Evolutionary conservation across 75 land plant genomes (phyloP).

Genomic region (Pinus albicaulis): DNA sequence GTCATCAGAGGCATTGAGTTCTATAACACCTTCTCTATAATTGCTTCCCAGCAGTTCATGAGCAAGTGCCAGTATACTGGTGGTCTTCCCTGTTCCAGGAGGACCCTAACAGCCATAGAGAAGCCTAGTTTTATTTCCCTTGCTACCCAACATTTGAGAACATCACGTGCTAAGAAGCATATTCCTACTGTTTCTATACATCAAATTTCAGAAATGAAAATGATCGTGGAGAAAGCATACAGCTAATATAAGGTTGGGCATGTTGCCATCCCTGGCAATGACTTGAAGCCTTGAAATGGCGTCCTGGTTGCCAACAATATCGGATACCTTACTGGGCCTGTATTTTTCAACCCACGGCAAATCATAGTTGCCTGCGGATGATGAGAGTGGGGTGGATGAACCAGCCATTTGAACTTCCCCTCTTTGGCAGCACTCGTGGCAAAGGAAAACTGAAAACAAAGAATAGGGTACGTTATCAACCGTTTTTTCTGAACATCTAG

Average conservation of each 20-base stretch:
- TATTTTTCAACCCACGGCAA: slow-evolving; percentile 99
- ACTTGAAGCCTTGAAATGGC: slow-evolving; percentile 91
- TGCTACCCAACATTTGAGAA: no score
- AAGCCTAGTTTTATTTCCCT: no score
- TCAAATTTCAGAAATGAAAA: neutral
- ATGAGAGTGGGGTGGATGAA: no score
- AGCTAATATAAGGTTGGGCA: slow-evolving; percentile 97
- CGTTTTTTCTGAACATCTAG: no score
- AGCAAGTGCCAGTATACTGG: slow-evolving; percentile 96
- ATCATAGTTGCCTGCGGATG: slow-evolving; percentile 25
- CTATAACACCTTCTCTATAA: slow-evolving; percentile 88
- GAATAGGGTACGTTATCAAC: no score
- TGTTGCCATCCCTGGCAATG: slow-evolving; percentile 96
- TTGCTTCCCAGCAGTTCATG: slow-evolving; percentile 92
- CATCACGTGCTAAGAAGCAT: no score
- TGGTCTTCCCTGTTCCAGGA: slow-evolving; percentile 99
- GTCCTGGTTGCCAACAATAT: slow-evolving; percentile 95
- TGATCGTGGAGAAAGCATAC: slow-evolving; percentile 32
- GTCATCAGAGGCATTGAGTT: slow-evolving; percentile 99
- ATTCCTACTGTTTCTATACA: no score
- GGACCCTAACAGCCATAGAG: slow-evolving; percentile 68
- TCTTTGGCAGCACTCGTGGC: no score
- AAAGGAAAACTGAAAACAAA: no score
- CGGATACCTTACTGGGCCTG: slow-evolving; percentile 78
- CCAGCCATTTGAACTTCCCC: no score